Evolutionary conservation across 176 grass and related monocot genomes (phyloP).

Genomic region (Elymus sibiricus): DNA sequence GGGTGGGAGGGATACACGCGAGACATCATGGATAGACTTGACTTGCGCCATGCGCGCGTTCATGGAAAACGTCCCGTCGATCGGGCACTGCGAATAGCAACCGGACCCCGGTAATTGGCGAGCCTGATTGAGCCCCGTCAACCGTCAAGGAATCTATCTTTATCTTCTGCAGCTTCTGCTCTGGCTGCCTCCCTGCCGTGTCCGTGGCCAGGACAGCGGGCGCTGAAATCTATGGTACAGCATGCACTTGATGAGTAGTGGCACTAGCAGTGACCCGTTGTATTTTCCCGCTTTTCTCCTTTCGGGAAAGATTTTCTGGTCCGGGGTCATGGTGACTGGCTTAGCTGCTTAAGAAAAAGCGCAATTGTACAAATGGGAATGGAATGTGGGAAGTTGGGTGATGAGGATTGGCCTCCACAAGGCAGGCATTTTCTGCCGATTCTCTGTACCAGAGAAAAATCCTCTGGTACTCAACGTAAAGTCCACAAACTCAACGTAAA

Average conservation of each 20-base stretch:
- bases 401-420: not conserved
- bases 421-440: too few species aligned
- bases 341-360: conserved; percentile 31
- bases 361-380: conserved; percentile 8
- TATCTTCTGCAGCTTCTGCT: not conserved
- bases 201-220: not conserved
- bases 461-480: too few species aligned
- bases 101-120: not conserved
- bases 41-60: not conserved
- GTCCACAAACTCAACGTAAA: not conserved
- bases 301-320: not conserved
- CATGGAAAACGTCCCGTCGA: not conserved
- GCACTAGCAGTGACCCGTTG: not conserved
- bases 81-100: not conserved
- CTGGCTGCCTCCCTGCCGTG: not conserved
- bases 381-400: conserved; percentile 19
- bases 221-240: conserved; percentile 14
- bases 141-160: conserved; percentile 20
- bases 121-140: conserved; percentile 9
- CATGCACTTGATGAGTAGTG: not conserved
- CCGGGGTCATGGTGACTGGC: not conserved
- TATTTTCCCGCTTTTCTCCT: not conserved
- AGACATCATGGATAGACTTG: not conserved
- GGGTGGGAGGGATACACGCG: too few species aligned
- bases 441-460: too few species aligned